Evolutionary conservation across 257 asterid genomes (phyloP).

Genomic region (Osmanthus fragrans): DNA sequence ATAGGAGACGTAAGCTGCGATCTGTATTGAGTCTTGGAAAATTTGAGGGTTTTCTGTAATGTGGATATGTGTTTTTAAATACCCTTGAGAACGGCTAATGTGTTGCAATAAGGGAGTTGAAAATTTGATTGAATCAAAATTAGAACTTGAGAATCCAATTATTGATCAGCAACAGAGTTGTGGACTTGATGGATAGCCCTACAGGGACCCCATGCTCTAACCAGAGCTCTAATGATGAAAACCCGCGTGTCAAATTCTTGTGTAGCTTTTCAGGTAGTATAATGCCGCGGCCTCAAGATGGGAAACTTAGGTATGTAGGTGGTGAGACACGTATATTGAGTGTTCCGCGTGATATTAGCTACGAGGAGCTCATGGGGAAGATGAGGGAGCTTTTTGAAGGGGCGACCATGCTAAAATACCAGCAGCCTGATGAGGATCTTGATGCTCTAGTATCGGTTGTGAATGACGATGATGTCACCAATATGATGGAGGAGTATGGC

Average conservation of each 20-base stretch:
- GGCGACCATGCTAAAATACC: constrained; percentile 72
- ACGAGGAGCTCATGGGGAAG: constrained; percentile 80
- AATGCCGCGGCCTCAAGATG: constrained; percentile 94
- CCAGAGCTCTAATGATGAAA: constrained; percentile 58
- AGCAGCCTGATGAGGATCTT: constrained; percentile 98
- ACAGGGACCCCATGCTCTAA: constrained; percentile 43
- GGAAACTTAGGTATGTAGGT: constrained; percentile 93
- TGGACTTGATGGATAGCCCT: constrained; percentile 69
- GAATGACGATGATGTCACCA: constrained; percentile 90
- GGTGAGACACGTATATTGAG: constrained; percentile 93
- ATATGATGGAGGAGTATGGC: constrained; percentile 99
- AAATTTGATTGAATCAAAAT: constrained; percentile 24
- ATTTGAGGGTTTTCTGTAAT: too few species aligned
- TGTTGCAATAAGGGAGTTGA: constrained; percentile 13
- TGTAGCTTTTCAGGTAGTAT: constrained; percentile 91
- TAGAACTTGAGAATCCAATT: constrained; percentile 29
- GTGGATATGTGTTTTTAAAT: too few species aligned
- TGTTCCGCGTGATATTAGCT: constrained; percentile 71
- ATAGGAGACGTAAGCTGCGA: too few species aligned
- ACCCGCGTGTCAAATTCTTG: constrained; percentile 77
- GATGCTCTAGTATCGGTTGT: constrained; percentile 97
- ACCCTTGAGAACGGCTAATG: too few species aligned
- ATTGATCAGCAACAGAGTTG: constrained; percentile 26
- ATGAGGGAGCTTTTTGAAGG: constrained; percentile 93
- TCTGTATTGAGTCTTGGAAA: too few species aligned